Evolutionary conservation across 352 stramenopile genomes (phyloP).

Genomic region (Pythium chondricola): DNA sequence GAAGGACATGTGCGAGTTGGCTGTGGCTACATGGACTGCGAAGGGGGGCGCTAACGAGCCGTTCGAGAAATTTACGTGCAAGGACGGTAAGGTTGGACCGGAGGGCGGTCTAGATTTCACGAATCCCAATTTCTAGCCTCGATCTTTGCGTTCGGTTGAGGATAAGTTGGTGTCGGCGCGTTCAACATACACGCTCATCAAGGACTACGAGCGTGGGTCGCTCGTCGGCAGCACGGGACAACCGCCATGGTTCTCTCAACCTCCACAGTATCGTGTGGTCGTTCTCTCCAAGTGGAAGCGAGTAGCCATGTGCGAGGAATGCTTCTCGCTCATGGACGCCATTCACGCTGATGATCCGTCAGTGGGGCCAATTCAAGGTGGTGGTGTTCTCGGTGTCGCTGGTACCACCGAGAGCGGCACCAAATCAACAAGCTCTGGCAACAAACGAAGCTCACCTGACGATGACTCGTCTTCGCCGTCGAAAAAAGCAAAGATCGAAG

Average conservation of each 20-base stretch:
- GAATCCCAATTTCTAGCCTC: neutral
- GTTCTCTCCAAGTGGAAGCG: neutral
- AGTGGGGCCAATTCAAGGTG: neutral
- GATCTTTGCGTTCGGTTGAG: neutral
- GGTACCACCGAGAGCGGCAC: neutral
- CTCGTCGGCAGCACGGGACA: neutral
- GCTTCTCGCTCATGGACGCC: neutral
- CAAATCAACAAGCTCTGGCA: too few species aligned
- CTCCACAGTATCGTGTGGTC: neutral
- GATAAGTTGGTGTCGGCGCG: neutral
- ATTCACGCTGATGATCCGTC: neutral
- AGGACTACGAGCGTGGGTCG: neutral
- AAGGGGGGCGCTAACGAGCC: neutral
- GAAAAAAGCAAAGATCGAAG: neutral
- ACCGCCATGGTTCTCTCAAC: neutral
- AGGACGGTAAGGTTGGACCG: neutral
- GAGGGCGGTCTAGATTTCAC: conserved; percentile 1
- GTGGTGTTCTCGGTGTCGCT: neutral
- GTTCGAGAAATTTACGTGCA: neutral
- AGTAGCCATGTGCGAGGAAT: neutral
- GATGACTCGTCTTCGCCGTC: too few species aligned
- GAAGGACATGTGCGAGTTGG: neutral
- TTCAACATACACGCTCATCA: neutral
- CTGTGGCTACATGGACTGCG: neutral
- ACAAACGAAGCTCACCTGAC: neutral